Evolutionary conservation across 2,329 filamentous ascomycete genomes (phyloP).

Genomic region (Seiridium unicorne): DNA sequence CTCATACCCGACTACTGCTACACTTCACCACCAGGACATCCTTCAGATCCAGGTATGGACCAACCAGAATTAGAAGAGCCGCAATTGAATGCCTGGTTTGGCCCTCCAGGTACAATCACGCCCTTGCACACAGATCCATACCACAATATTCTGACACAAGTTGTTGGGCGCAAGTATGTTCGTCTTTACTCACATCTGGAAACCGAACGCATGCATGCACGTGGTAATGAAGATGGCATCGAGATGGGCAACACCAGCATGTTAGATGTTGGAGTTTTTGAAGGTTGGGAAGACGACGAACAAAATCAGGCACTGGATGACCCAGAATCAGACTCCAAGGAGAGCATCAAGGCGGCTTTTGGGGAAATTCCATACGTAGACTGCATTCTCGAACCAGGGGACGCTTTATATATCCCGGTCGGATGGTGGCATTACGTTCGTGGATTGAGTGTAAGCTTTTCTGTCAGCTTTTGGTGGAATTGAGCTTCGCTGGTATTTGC

Average conservation of each 20-base stretch:
- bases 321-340: constrained; percentile 13
- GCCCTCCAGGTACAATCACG: constrained; percentile 82
- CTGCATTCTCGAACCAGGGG: constrained; percentile 74
- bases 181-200: constrained; percentile 74
- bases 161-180: constrained; percentile 90
- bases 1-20: constrained; percentile 82
- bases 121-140: constrained; percentile 93
- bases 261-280: constrained; percentile 71
- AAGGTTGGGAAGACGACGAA: constrained; percentile 52
- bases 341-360: constrained; percentile 41
- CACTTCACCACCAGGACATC: constrained; percentile 60
- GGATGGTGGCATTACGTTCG: constrained; percentile 99
- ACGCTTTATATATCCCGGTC: constrained; percentile 83
- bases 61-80: constrained; percentile 54
- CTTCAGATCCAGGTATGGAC: constrained; percentile 31
- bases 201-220: constrained; percentile 57
- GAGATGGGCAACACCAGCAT: constrained; percentile 90
- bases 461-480: constrained; percentile 97
- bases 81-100: constrained; percentile 88
- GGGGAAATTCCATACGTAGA: constrained; percentile 66
- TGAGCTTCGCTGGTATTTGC: constrained; percentile 17
- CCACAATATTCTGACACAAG: constrained; percentile 87
- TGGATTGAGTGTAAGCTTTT: constrained; percentile 82
- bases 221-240: constrained; percentile 65
- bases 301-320: background rate